phyloP scores from a whole-genome alignment of 257 asterid genomes.

The Sherardia arvensis region DNA sequence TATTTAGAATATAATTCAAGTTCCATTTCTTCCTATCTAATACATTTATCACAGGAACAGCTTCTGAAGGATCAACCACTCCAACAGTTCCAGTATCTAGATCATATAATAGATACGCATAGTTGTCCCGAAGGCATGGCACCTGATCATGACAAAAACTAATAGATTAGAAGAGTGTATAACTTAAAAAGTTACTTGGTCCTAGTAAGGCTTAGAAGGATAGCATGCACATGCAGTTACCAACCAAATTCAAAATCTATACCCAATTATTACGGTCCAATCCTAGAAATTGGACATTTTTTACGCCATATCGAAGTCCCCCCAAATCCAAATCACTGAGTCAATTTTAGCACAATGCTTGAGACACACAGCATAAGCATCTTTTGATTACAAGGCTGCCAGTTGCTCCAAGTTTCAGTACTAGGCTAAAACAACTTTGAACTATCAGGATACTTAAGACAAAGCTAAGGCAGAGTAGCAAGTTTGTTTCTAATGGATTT shows the following conservation, averaged over 20 bases:
- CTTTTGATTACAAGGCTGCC: not conserved
- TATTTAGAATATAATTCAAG: slow-evolving; percentile 79
- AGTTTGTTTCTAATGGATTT: not conserved
- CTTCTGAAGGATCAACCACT: slow-evolving; percentile 97
- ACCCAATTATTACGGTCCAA: not conserved
- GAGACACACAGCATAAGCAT: not conserved
- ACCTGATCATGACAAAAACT: slow-evolving; percentile 32
- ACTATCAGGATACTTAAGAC: not conserved
- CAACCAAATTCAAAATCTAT: not conserved
- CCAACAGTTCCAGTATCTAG: slow-evolving; percentile 95
- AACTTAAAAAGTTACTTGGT: not conserved
- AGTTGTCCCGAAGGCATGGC: slow-evolving; percentile 87
- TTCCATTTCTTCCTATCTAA: slow-evolving; percentile 66
- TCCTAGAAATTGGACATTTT: not conserved
- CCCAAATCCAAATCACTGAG: not conserved
- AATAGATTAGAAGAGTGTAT: not conserved
- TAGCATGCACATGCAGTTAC: not conserved
- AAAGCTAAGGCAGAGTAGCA: not conserved
- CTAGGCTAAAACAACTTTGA: not conserved
- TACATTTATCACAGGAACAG: slow-evolving; percentile 68
- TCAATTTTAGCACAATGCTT: not conserved
- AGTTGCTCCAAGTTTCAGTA: not conserved
- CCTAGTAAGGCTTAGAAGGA: not conserved
- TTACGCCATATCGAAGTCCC: not conserved
- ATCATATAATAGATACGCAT: slow-evolving; percentile 84